Evolutionary conservation across 768 basidiomycete species (phyloP).

Genomic region (Russula emetica): DNA sequence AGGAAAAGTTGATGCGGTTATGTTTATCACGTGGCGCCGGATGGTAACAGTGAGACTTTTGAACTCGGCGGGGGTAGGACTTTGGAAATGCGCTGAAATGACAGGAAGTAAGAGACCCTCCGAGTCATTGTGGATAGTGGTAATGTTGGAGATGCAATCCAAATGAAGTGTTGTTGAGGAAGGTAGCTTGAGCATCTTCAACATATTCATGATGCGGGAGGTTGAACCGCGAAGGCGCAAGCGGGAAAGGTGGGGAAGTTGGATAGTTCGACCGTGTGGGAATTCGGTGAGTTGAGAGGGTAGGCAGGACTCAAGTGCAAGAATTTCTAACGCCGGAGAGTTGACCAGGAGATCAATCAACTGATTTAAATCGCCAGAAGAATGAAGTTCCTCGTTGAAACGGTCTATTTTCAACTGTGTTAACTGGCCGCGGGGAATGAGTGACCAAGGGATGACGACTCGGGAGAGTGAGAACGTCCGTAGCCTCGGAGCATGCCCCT

Average conservation of each 20-base stretch:
- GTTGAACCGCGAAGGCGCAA: too few relatives aligned
- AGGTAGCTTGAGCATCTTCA: slow-evolving; percentile 9
- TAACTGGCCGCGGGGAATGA: slow-evolving; percentile 5
- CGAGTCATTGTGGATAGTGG: background rate
- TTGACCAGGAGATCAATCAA: slow-evolving; percentile 1
- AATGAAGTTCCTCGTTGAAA: background rate
- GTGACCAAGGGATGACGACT: slow-evolving; percentile 2
- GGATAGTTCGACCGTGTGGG: background rate
- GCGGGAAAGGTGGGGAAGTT: too few relatives aligned
- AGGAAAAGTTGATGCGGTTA: background rate
- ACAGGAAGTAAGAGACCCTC: background rate
- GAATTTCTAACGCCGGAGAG: slow-evolving; percentile 7
- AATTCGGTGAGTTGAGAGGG: background rate
- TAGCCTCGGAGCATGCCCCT: background rate
- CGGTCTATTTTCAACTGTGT: slow-evolving; percentile 4
- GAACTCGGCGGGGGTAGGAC: background rate
- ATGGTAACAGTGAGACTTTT: background rate
- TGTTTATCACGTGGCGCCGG: background rate
- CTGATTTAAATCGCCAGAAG: background rate
- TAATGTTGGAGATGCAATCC: background rate
- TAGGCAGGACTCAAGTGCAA: slow-evolving; percentile 9
- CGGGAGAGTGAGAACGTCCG: too few relatives aligned
- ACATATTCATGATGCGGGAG: too few relatives aligned
- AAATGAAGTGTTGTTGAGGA: slow-evolving; percentile 1
- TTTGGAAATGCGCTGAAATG: slow-evolving; percentile 2